A percentile compares a stretch with the other conserved stretches of the same genome.
These are phyloP conservation scores for Plantago elongata DNA, from an alignment of 257 asterid genomes.

Conservation along the genomic window DNA sequence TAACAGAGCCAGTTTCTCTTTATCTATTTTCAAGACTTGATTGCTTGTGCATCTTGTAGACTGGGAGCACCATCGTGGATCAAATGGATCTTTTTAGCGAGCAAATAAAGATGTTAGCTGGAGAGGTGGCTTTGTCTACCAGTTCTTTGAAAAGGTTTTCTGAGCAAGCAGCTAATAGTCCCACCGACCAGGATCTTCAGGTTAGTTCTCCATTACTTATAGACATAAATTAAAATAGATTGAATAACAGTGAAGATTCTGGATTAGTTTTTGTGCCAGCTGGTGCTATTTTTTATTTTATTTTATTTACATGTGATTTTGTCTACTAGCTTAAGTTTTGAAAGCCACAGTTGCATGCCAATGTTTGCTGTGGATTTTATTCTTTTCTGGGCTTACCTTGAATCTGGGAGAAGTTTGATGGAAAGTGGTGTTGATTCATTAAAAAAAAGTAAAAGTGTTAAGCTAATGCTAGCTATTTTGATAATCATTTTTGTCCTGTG, in stretches of 20 bases:
- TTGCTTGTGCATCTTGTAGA: constrained; percentile 40
- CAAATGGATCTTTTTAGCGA: constrained; percentile 81
- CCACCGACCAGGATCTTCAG: constrained; percentile 54
- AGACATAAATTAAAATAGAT: neutral
- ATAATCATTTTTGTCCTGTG: neutral
- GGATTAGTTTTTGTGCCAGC: neutral
- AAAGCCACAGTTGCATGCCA: constrained; percentile 8
- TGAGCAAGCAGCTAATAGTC: constrained; percentile 51
- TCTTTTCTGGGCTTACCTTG: constrained; percentile 2
- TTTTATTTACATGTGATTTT: neutral
- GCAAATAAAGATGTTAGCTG: constrained; percentile 82
- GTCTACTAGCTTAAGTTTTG: neutral
- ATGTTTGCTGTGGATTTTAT: constrained; percentile 3
- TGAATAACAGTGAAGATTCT: neutral
- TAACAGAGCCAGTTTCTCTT: neutral
- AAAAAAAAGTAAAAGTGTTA: neutral
- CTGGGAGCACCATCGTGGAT: constrained; percentile 73
- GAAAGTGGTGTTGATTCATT: neutral
- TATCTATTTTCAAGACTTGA: constrained; percentile 18
- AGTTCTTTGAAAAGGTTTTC: constrained; percentile 73
- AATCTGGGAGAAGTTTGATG: constrained; percentile 6
- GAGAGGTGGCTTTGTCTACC: constrained; percentile 70
- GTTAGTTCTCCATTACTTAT: constrained; percentile 28
- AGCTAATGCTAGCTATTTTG: neutral
- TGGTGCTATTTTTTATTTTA: neutral